Evolutionary conservation across 257 asterid species (phyloP).

Genomic region (Capsicum pubescens): DNA sequence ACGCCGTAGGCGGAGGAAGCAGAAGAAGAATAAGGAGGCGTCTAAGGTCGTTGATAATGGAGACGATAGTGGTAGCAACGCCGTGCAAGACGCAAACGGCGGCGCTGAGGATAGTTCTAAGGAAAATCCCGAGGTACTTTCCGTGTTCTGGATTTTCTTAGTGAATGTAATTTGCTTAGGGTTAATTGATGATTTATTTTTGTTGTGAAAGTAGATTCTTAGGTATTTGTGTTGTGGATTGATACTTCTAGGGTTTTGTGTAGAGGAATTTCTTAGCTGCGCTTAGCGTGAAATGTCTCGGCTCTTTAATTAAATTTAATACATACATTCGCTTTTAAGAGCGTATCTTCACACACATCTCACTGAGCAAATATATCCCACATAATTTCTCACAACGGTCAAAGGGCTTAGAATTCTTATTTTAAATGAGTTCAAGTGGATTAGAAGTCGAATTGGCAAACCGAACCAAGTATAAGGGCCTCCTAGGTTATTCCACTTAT

Average conservation of each 20-base stretch:
- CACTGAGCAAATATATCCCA: too few relatives aligned
- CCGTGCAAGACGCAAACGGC: constrained; percentile 56
- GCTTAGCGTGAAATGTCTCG: not conserved
- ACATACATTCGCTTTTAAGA: too few relatives aligned
- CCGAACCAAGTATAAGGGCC: too few relatives aligned
- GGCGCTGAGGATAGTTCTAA: constrained; percentile 56
- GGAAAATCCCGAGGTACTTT: constrained; percentile 71
- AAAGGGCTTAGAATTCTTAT: too few relatives aligned
- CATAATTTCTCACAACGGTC: too few relatives aligned
- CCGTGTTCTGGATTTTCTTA: not conserved
- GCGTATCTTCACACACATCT: too few relatives aligned
- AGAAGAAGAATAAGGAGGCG: constrained; percentile 80
- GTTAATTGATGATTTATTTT: too few relatives aligned
- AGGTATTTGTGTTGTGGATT: not conserved
- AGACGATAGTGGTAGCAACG: constrained; percentile 60
- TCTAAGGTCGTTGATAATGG: constrained; percentile 42
- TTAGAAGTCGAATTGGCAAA: too few relatives aligned
- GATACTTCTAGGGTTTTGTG: not conserved
- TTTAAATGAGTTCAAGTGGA: too few relatives aligned
- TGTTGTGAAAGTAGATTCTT: not conserved
- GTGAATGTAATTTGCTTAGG: not conserved
- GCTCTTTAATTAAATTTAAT: too few relatives aligned
- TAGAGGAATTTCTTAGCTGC: not conserved
- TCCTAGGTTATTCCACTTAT: not conserved
- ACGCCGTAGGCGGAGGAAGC: constrained; percentile 95